Evolutionary conservation across 2,329 filamentous ascomycete species (phyloP).

Genomic region (Ceratocystiopsis brevicomis): DNA sequence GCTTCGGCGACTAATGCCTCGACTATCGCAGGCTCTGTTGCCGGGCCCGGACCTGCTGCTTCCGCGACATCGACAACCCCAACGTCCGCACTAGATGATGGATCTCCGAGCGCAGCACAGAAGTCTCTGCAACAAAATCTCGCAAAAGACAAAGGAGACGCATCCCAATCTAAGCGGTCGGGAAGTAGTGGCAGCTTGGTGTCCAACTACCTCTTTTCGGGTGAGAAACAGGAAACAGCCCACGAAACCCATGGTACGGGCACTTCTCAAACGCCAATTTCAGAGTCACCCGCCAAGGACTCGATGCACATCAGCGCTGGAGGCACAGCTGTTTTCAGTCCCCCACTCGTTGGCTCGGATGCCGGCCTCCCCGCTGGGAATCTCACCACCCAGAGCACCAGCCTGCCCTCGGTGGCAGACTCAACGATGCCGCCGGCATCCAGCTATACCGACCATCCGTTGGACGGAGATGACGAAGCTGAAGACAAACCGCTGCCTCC

Average conservation of each 20-base stretch:
- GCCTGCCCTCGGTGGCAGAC: slow-evolving; percentile 19
- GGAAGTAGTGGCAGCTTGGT: slow-evolving; percentile 1
- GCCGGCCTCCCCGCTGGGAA: no score
- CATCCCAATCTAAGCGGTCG: neutral
- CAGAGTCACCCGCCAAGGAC: neutral
- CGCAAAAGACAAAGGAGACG: slow-evolving; percentile 13
- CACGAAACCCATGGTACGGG: neutral
- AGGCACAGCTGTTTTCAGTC: no score
- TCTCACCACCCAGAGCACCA: neutral
- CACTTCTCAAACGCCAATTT: neutral
- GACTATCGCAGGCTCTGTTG: no score
- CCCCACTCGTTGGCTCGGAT: no score
- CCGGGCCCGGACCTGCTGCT: no score
- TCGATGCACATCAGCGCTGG: no score
- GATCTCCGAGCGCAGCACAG: slow-evolving; percentile 7
- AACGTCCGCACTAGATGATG: slow-evolving; percentile 1
- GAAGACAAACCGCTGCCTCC: slow-evolving; percentile 42
- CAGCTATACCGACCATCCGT: slow-evolving; percentile 15
- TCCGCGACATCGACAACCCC: no score
- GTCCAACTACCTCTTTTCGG: neutral
- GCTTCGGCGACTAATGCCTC: slow-evolving; percentile 2
- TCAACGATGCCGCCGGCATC: slow-evolving; percentile 22
- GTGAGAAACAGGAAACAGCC: neutral
- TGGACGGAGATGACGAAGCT: slow-evolving; percentile 13
- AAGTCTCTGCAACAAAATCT: slow-evolving; percentile 5